Base-by-base conservation (phyloP, 192 early-diverging fungal genomes). In the Backusella parvicylindrica region DNA sequence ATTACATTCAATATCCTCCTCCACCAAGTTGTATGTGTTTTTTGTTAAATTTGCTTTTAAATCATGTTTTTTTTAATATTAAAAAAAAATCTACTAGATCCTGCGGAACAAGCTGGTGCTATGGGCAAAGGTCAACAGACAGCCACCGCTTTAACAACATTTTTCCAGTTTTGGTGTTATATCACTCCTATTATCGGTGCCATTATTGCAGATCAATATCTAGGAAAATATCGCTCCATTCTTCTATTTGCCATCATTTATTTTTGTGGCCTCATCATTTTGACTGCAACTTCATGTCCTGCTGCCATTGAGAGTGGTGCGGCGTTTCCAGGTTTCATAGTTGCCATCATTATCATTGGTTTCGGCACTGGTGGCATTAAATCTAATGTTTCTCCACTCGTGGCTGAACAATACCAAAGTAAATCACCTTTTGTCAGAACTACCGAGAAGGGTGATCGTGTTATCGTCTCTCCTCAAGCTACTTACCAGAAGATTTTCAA, bases 361-460 rank as follows among this genome's bases (percentile, higher is more conserved):
- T 65, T 92, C 15, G 91, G 89, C 50, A 92, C 91, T 26, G 93
- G 93, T 40, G 92, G 93, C 12, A 92, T 94, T 82, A 94, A 94
- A 79, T 69, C 89, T 28, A 92, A 92, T 77, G 93, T 94, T 32
- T 90, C 90, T 9, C 88, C 93, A 21, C 82, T 94, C 79, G 90
- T 91, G 18, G 93, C 91, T 31, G 93, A 94, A 64, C 93, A 94
- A 83, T 85, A 87, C 65, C 72, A 75, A 7, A 84, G 81, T 5
- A 85, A 78, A 77, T 79, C 85, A 11, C 83, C 88, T 31, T 92
- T 81, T 56, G 82, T 92, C 70, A 90, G 81, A 72, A 87, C 73
- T 47, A 79, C 87, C 18, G 83, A 85, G 63, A 33, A 35, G 6
- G 91, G 91, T 13, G 82, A 89, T 37, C 79, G 76, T 50, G 91